Percentiles rank a stretch among this genome's conserved stretches.
Conservation (phyloP, 345 rosid genomes). For the Eucalyptus coolabah region DNA sequence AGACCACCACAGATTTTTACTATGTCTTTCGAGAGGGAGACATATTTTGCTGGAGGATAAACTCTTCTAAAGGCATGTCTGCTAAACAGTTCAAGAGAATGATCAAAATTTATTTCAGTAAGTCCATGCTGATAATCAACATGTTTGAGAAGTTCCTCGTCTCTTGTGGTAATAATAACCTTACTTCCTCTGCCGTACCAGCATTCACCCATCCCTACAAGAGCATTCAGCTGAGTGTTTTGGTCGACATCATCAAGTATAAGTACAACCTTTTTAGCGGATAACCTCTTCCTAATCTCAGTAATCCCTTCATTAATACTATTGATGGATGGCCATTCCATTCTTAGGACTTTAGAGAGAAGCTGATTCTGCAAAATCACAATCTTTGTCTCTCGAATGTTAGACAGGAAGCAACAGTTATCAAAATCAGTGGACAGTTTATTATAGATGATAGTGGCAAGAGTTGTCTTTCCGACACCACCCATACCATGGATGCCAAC, state of each 20-base stretch:
- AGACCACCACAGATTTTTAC: not conserved
- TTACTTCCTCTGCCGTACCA: not conserved
- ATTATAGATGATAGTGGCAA: not conserved
- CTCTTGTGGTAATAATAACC: not conserved
- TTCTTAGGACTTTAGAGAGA: not conserved
- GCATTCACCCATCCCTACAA: not conserved
- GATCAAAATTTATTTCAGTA: not conserved
- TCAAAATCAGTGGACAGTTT: not conserved
- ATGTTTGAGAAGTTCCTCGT: not conserved
- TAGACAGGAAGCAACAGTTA: not conserved
- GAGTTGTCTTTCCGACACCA: not conserved
- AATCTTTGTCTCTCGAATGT: not conserved
- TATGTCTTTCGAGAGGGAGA: rapidly evolving
- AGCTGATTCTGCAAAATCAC: not conserved
- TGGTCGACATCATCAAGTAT: not conserved
- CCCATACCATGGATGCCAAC: not conserved
- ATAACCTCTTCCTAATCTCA: not conserved
- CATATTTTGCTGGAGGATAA: not conserved
- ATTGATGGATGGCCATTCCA: too few species aligned
- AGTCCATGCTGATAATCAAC: not conserved
- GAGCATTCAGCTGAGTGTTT: not conserved
- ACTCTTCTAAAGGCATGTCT: not conserved
- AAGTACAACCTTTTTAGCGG: not conserved
- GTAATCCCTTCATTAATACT: not conserved
- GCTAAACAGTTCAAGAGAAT: not conserved